These are phyloP conservation scores for Eutrema japonicum DNA, from an alignment of 345 rosid genomes.

Conservation along the genomic window DNA sequence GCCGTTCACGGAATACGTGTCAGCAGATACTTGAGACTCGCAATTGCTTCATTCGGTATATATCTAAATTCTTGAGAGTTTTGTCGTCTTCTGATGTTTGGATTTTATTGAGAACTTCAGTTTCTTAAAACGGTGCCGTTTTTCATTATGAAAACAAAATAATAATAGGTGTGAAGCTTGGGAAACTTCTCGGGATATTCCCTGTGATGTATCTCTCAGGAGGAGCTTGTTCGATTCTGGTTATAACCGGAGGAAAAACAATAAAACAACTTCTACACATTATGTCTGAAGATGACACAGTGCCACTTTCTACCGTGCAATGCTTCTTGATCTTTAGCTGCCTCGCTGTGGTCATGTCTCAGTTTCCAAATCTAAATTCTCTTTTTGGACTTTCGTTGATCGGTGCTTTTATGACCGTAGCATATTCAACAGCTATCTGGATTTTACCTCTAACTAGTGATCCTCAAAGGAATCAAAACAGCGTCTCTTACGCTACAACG, in stretches of 20 bases:
- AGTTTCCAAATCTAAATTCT: slow-evolving; percentile 70
- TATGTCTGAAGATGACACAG: slow-evolving; percentile 26
- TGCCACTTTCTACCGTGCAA: slow-evolving; percentile 54
- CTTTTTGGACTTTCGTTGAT: slow-evolving; percentile 63
- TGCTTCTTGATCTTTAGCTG: slow-evolving; percentile 61
- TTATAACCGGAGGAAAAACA: slow-evolving; percentile 59
- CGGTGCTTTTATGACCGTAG: slow-evolving; percentile 57
- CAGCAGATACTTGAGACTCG: slow-evolving; percentile 74
- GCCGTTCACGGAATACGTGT: slow-evolving; percentile 59
- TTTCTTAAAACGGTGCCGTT: slow-evolving; percentile 14
- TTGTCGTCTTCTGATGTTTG: slow-evolving; percentile 2
- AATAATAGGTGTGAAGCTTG: slow-evolving; percentile 52
- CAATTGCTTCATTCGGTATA: slow-evolving; percentile 64
- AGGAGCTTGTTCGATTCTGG: slow-evolving; percentile 62
- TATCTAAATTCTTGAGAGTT: background rate
- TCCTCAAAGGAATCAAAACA: slow-evolving; percentile 42
- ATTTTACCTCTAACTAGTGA: slow-evolving; percentile 48
- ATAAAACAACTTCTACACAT: slow-evolving; percentile 40
- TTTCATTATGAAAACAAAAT: background rate
- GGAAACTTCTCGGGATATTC: slow-evolving; percentile 55
- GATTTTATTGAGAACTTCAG: background rate
- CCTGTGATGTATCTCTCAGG: slow-evolving; percentile 70
- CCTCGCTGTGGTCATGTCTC: slow-evolving; percentile 56
- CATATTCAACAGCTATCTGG: slow-evolving; percentile 67
- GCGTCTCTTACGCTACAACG: slow-evolving; percentile 49